Evolutionary conservation across 805 yeast species (phyloP), one percentile per base, ranked within the genome.

Genomic region (Nadsonia fulvescens): DNA sequence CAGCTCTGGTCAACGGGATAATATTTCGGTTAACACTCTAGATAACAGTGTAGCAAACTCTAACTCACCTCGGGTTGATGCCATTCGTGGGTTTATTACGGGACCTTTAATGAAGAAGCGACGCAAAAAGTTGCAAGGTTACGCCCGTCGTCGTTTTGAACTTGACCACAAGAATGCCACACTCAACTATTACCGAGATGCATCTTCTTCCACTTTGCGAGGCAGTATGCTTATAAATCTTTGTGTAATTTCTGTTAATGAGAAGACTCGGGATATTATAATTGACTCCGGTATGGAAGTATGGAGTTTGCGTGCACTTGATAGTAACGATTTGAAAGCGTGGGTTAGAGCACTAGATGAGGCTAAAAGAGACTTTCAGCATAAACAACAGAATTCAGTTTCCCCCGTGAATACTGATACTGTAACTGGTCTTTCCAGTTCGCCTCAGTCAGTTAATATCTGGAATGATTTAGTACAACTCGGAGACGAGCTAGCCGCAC

Each of bases 281-380:
- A 63, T 89, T 32, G 95, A 89, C 46, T 81, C 95, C 0, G 96
- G 96, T 3, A 71, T 86, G 69, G 96, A 86, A 46, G 70, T 77
- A 6, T 86, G 96, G 96, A 70, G 68, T 19, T 56, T 86, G 33
- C 78, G 76, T 39, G 77, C 95, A 0, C 52, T 58, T 24, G 67
- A 59, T 30, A 49, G 51, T 7, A 56, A 60, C 5, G 83, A 76
- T 36, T 89, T 81, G 62, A 63, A 68, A 18, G 58, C 65, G 5
- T 89, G 98, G 98, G 65, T 75, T 8, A 79, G 39, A 49, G 50
- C 12, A 50, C 43, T 11, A 25, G 45, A 16, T 15, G 18, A 14
- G 22, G 21, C 25, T 16, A 27, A 18, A 22, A 22, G n/a, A 25
- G 25, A n/a, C 18, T 14, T 10, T 9, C n/a, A n/a, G n/a, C n/a